phyloP scores from a whole-genome alignment of 1,284 basidiomycete genomes.

The Ceratobasidium sp. region DNA sequence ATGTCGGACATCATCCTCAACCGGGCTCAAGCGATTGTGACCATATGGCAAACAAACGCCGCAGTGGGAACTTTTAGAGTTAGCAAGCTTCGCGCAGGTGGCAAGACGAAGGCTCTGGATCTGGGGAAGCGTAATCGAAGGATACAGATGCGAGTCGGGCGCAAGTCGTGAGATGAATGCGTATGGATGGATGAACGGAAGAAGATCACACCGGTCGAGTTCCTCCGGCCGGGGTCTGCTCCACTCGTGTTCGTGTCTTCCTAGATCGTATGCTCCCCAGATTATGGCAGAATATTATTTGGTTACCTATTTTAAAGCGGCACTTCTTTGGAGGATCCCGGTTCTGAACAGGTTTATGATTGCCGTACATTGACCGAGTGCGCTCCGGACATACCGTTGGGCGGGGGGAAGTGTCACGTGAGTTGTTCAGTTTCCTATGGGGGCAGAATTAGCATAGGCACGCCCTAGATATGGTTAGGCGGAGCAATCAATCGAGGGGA shows the following conservation, averaged over 20 bases:
- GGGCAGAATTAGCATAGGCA: conserved; percentile 14
- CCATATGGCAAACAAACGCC: conserved; percentile 27
- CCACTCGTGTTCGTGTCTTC: conserved; percentile 5
- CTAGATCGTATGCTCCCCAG: not conserved
- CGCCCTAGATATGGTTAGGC: conserved; percentile 2
- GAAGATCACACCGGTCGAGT: not conserved
- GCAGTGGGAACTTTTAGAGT: not conserved
- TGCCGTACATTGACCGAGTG: conserved; percentile 5
- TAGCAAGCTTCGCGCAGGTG: not conserved
- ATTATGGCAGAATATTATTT: not conserved
- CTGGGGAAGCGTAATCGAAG: not conserved
- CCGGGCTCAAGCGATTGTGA: too few relatives aligned
- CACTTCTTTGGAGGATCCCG: not conserved
- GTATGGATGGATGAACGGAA: not conserved
- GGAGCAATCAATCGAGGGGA: not conserved
- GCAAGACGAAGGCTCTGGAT: not conserved
- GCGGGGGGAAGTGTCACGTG: not conserved
- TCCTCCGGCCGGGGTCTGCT: conserved; percentile 12
- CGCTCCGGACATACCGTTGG: too few relatives aligned
- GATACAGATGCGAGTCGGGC: not conserved
- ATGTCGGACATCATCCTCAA: conserved; percentile 12
- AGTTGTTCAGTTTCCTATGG: not conserved
- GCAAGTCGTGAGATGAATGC: not conserved
- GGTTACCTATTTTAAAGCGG: conserved; percentile 7
- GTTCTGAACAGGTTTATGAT: not conserved